phyloP scores from a whole-genome alignment of 108 stramenopile genomes.

The Chaetoceros tenuissimus region DNA sequence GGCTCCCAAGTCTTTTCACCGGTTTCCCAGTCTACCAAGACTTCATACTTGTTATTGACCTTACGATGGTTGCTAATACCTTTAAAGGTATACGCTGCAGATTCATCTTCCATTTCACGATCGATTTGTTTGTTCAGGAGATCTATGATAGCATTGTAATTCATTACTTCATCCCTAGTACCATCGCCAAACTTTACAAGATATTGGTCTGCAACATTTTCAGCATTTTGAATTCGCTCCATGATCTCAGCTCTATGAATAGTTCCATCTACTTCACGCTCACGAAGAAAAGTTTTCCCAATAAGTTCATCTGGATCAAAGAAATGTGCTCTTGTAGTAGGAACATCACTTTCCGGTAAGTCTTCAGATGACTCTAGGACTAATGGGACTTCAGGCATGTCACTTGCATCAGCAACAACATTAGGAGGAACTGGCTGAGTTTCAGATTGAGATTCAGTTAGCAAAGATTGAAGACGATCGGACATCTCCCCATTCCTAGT shows the following conservation, averaged over 20 bases:
- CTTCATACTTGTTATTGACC: conserved; percentile 2
- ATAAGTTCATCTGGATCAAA: conserved; percentile 10
- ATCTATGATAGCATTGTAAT: conserved; percentile 7
- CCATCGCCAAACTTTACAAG: conserved; percentile 1
- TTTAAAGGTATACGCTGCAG: no score
- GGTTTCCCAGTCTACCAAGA: conserved; percentile 5
- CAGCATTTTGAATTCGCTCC: no score
- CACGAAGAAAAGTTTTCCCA: conserved; percentile 8
- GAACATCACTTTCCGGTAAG: no score
- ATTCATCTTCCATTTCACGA: no score
- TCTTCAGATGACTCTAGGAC: no score
- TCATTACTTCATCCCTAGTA: conserved; percentile 4
- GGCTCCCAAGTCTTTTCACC: conserved; percentile 2
- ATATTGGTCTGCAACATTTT: neutral
- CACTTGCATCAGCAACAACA: no score
- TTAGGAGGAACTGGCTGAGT: no score
- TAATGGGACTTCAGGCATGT: no score
- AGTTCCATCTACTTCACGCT: neutral
- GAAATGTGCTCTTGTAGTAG: neutral
- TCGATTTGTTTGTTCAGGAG: conserved; percentile 5
- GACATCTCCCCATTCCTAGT: no score
- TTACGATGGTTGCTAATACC: no score
- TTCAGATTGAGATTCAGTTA: no score
- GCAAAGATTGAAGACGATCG: no score
- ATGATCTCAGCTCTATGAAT: neutral